These are phyloP conservation scores for Gaeumannomyces tritici DNA, from an alignment of 2,329 filamentous ascomycete species.

Conservation along the genomic window DNA sequence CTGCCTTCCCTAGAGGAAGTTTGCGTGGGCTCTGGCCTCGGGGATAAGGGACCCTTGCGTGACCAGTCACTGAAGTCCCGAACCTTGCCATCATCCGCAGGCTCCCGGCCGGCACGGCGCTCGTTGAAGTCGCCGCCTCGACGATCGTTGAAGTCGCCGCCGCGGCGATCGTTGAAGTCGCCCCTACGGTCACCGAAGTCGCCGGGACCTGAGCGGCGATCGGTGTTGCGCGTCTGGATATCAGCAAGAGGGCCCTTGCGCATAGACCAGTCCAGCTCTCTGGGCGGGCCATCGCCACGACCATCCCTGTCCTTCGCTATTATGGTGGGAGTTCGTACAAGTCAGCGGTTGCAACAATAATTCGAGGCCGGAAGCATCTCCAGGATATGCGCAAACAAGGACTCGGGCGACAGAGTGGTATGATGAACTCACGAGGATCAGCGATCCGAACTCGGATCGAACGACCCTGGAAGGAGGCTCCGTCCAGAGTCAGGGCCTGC, in stretches of 20 bases:
- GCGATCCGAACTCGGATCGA: constrained; percentile 91
- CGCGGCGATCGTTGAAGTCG: too few relatives aligned
- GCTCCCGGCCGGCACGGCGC: constrained; percentile 59
- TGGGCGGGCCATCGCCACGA: constrained; percentile 47
- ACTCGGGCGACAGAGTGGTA: background rate
- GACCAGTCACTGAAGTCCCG: constrained; percentile 89
- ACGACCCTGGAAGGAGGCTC: constrained; percentile 75
- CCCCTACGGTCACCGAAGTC: constrained; percentile 49
- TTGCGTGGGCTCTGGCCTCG: constrained; percentile 44
- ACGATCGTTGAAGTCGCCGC: constrained; percentile 49
- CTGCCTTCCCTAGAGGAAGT: constrained; percentile 44
- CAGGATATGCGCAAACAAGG: background rate
- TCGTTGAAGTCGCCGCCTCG: constrained; percentile 48
- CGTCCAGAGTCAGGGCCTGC: constrained; percentile 77
- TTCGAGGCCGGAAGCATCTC: constrained; percentile 2
- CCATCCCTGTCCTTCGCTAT: constrained; percentile 72
- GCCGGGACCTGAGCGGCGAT: constrained; percentile 33
- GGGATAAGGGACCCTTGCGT: constrained; percentile 82
- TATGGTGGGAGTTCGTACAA: background rate
- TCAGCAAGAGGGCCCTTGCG: constrained; percentile 66
- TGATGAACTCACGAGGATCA: constrained; percentile 76
- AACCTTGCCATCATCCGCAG: constrained; percentile 61
- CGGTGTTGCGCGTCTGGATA: constrained; percentile 26
- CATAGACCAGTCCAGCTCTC: constrained; percentile 84
- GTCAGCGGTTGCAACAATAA: constrained; percentile 20